These are phyloP conservation scores for Penicillium herquei DNA, from an alignment of 495 filamentous ascomycete species.

Conservation along the genomic window DNA sequence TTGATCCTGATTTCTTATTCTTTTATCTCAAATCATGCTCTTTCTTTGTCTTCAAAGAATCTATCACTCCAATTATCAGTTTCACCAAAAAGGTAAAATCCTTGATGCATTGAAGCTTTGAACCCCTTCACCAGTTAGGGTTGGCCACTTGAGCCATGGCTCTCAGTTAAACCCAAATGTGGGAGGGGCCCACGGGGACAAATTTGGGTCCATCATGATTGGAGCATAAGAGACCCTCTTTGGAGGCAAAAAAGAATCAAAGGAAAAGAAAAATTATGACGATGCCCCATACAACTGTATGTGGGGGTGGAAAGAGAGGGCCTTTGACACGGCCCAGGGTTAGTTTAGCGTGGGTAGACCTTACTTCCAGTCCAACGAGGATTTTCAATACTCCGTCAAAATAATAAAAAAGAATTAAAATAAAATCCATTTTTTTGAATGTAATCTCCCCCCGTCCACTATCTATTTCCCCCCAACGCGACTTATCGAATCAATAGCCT, in stretches of 20 bases:
- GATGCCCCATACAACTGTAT: conserved; percentile 19
- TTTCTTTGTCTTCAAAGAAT: neutral
- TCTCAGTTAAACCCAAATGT: conserved; percentile 19
- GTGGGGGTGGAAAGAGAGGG: neutral
- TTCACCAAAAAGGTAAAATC: neutral
- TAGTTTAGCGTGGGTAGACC: conserved; percentile 9
- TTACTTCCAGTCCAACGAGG: conserved; percentile 13
- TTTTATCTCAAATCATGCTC: too few relatives aligned
- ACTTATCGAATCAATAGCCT: conserved; percentile 22
- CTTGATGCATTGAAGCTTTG: conserved; percentile 11
- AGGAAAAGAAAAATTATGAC: conserved; percentile 4
- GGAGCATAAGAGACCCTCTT: conserved; percentile 10
- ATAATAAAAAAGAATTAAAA: neutral
- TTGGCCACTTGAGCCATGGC: conserved; percentile 5
- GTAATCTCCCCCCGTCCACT: neutral
- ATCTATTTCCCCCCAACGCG: neutral
- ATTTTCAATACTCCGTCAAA: neutral
- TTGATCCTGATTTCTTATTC: too few relatives aligned
- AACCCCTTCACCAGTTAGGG: conserved; percentile 8
- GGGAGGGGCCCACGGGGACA: conserved; percentile 16
- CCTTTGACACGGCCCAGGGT: conserved; percentile 2
- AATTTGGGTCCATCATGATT: conserved; percentile 11
- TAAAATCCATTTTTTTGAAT: neutral
- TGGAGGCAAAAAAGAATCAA: conserved; percentile 7
- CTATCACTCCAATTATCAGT: neutral